Conservation (phyloP, 2,329 filamentous ascomycete genomes). For the Aspergillus ochraceoroseus region DNA sequence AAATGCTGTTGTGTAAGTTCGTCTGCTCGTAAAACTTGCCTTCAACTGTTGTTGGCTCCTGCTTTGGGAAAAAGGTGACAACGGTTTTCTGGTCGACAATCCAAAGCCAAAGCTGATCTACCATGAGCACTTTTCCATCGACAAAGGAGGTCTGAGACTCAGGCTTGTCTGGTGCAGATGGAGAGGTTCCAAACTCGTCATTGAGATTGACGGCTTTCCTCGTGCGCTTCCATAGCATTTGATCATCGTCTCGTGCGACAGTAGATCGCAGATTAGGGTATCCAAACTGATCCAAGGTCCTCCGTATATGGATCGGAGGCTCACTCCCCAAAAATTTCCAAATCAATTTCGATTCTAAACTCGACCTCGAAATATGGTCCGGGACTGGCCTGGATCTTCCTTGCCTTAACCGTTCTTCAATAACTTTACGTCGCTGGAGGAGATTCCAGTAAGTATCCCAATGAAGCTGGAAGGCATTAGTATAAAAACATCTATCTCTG, state of each 20-base stretch:
- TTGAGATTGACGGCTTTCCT: conserved; percentile 48
- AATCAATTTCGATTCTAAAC: conserved; percentile 56
- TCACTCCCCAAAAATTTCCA: conserved; percentile 61
- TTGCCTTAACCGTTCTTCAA: conserved; percentile 50
- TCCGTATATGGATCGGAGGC: conserved; percentile 57
- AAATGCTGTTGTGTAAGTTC: conserved; percentile 59
- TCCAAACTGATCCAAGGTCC: conserved; percentile 60
- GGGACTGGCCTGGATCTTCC: conserved; percentile 56
- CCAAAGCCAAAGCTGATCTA: conserved; percentile 61
- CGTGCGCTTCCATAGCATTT: conserved; percentile 61
- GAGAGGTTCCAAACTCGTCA: conserved; percentile 45
- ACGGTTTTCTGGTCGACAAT: conserved; percentile 36
- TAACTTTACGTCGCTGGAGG: conserved; percentile 53
- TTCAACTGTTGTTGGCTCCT: conserved; percentile 34
- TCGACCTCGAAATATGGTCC: conserved; percentile 49
- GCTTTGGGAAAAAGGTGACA: conserved; percentile 34
- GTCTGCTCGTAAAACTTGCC: conserved; percentile 45
- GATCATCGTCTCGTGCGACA: conserved; percentile 58
- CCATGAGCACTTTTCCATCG: conserved; percentile 55
- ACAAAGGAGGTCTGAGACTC: conserved; percentile 21
- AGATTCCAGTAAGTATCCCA: conserved; percentile 60
- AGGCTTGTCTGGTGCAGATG: conserved; percentile 16
- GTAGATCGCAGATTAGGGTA: conserved; percentile 60
- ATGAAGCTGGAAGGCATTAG: no score
- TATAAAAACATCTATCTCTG: no score